Percentiles rank a stretch among this genome's conserved stretches.
phyloP scores from a whole-genome alignment of 1,284 basidiomycete genomes.

The Trichosporon sp. region DNA sequence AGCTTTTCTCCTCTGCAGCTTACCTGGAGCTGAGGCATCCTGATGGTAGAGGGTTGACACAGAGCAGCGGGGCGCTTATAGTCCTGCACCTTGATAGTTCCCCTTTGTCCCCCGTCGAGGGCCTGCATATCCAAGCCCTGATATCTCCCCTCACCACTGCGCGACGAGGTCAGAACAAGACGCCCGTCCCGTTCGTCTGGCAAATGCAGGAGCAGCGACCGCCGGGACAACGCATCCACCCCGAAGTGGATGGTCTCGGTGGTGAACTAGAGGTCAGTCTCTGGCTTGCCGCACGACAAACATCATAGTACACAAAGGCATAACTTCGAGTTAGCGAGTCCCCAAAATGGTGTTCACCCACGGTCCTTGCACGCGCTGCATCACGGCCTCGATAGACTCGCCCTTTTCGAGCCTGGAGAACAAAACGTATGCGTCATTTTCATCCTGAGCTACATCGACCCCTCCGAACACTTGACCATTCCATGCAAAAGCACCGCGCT shows the following conservation, averaged over 20 bases:
- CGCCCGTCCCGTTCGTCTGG: neutral
- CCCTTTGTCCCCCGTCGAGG: conserved; percentile 37
- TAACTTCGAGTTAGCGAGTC: neutral
- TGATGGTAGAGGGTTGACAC: too few species aligned
- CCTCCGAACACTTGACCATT: conserved; percentile 89
- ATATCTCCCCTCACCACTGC: conserved; percentile 22
- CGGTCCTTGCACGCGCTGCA: conserved; percentile 77
- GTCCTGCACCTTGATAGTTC: conserved; percentile 20
- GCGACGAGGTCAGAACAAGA: conserved; percentile 31
- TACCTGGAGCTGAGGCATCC: too few species aligned
- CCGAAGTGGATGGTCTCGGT: conserved; percentile 63
- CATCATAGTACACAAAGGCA: neutral
- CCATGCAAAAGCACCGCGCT: conserved; percentile 69
- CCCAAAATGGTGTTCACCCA: conserved; percentile 55
- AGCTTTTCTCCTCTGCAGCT: too few species aligned
- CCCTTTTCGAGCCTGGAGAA: conserved; percentile 57
- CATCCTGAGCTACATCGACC: conserved; percentile 59
- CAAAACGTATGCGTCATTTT: conserved; percentile 75
- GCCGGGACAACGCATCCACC: conserved; percentile 83
- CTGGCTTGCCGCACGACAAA: conserved; percentile 53
- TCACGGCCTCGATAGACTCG: conserved; percentile 53
- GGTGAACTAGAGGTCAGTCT: conserved; percentile 48
- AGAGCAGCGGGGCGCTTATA: neutral
- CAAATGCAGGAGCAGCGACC: conserved; percentile 67
- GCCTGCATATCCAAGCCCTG: conserved; percentile 26